Conservation (phyloP, 2,329 filamentous ascomycete genomes). For the Ascochyta viciae-villosae region DNA sequence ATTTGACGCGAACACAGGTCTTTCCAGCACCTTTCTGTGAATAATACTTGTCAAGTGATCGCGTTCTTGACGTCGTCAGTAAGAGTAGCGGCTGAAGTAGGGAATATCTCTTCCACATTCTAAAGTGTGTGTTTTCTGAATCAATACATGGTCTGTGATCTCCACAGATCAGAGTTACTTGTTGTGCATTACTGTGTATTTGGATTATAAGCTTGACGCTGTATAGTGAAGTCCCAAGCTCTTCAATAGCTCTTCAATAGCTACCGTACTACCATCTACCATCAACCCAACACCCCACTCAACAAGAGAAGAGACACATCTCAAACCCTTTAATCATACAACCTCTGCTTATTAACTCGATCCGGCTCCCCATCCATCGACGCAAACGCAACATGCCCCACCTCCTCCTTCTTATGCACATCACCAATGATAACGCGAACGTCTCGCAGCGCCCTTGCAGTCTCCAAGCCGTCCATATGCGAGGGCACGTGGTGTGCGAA, state of each 20-base stretch:
- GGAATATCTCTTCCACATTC: too few species aligned
- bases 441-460: background rate
- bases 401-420: background rate
- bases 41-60: too few species aligned
- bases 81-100: too few species aligned
- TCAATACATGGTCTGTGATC: too few species aligned
- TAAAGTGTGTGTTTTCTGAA: too few species aligned
- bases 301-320: background rate
- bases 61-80: too few species aligned
- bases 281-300: background rate
- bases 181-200: too few species aligned
- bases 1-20: too few species aligned
- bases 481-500: background rate
- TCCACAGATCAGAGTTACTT: background rate
- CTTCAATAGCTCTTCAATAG: background rate
- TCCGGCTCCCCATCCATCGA: background rate
- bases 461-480: slow-evolving; percentile 2
- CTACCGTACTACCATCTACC: background rate
- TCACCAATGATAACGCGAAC: slow-evolving; percentile 6
- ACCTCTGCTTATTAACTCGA: background rate
- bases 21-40: too few species aligned
- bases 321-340: background rate
- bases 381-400: slow-evolving; percentile 2
- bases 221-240: background rate
- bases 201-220: background rate